Base-by-base conservation (phyloP, 2,329 filamentous ascomycete species). In the Penicillium vulpinum region DNA sequence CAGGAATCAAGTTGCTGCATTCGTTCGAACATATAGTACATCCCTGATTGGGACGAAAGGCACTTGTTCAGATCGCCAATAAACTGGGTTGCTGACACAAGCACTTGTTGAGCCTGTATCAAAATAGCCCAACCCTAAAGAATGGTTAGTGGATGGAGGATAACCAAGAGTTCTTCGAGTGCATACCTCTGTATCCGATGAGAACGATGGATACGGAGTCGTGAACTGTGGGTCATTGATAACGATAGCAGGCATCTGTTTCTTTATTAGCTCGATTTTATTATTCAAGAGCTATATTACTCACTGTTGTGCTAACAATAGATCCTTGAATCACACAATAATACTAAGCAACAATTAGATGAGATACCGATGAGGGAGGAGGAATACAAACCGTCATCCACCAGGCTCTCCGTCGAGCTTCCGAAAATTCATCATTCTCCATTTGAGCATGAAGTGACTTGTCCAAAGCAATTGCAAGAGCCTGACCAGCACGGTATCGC, bases 311-410 rank as follows among this genome's bases (percentile, higher is more conserved):
- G 67, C 75, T 77, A 33, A 77, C 75, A 55, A 79, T 78, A 5
- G 76, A 75, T 24, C 75, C 73, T 65, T 79, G 77, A 24, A 77
- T 70, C 38, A 77, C 72, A 57, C 73, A 76, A 57, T 78, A 77
- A 57, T 77, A 79, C 75, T 78, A 59, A 15, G 28, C 21, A 16
- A 38, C 4, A 5, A 36, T 57, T 24, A 57, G 55, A 22, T 26
- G 18, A 43, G 7, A 33, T 31, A 18, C 7, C 5, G n/a, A 26
- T 22, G 24, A 26, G 49, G 47, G 5, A 18, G n/a, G 11, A 52
- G 39, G 18, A 7, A 6, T 35, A 35, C 68, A 53, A 69, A 78
- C 77, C 58, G 75, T 78, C 77, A 79, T 79, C 77, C 77, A 79
- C 77, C 77, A 79, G 39, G 76, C 75, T 65, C 77, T 70, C 41